phyloP scores from a whole-genome alignment of 2,329 filamentous ascomycete species.

The Calonectria henricotiae region DNA sequence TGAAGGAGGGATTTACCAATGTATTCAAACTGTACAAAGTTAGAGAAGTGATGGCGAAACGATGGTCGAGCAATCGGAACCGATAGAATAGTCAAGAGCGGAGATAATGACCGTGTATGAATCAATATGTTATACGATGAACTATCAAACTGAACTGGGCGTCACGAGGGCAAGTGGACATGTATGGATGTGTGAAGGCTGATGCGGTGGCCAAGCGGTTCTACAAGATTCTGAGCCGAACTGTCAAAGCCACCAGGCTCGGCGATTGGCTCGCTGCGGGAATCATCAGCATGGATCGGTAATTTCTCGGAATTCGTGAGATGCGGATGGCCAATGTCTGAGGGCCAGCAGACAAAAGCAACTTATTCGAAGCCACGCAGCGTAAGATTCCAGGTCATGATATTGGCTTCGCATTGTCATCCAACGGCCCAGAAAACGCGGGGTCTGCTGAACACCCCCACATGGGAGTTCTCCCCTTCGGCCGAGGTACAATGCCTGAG shows the following conservation, averaged over 20 bases:
- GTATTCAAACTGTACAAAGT: slow-evolving; percentile 81
- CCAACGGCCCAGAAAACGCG: slow-evolving; percentile 46
- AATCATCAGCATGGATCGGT: slow-evolving; percentile 20
- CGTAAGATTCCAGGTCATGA: slow-evolving; percentile 26
- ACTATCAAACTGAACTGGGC: slow-evolving; percentile 18
- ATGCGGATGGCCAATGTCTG: slow-evolving; percentile 7
- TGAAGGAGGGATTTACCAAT: slow-evolving; percentile 72
- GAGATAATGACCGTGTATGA: slow-evolving; percentile 32
- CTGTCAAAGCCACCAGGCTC: slow-evolving; percentile 11
- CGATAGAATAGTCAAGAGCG: slow-evolving; percentile 52
- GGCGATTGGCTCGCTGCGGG: slow-evolving; percentile 7
- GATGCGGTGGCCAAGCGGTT: slow-evolving; percentile 8
- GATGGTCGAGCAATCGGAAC: slow-evolving; percentile 89
- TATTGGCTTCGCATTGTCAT: slow-evolving; percentile 43
- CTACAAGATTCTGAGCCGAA: slow-evolving; percentile 8
- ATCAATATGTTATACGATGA: slow-evolving; percentile 28
- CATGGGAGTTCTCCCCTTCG: slow-evolving; percentile 47
- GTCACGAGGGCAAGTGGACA: background rate
- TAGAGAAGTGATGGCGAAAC: slow-evolving; percentile 84
- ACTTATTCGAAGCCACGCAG: slow-evolving; percentile 12
- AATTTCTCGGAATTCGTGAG: slow-evolving; percentile 21
- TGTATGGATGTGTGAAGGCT: slow-evolving; percentile 6
- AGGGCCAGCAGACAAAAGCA: slow-evolving; percentile 29
- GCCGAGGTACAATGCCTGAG: slow-evolving; percentile 47
- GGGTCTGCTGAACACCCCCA: slow-evolving; percentile 50